phyloP scores from a whole-genome alignment of 108 stramenopile genomes.

The Skeletonema costatum region DNA sequence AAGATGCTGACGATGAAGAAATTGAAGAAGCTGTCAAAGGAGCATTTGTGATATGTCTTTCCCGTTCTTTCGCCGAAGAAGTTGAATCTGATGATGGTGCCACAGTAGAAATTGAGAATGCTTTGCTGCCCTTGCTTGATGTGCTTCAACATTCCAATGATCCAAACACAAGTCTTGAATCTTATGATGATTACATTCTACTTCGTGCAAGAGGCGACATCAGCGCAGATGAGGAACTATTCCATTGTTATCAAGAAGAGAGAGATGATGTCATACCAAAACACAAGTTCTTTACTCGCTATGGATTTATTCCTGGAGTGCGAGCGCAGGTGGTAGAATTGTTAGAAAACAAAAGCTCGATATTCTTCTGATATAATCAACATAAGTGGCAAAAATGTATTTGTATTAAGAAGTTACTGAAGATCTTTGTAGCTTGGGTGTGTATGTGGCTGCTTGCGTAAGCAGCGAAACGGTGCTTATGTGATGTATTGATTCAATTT shows the following conservation, averaged over 20 bases:
- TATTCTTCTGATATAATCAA: constrained; percentile 50
- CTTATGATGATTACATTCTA: constrained; percentile 61
- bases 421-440: background rate
- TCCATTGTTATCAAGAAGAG: constrained; percentile 77
- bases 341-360: constrained; percentile 56
- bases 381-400: background rate
- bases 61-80: constrained; percentile 71
- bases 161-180: constrained; percentile 61
- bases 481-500: background rate
- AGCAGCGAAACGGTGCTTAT: background rate
- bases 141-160: constrained; percentile 71
- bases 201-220: constrained; percentile 60
- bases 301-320: constrained; percentile 83
- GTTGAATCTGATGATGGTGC: constrained; percentile 46
- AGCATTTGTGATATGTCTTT: constrained; percentile 69
- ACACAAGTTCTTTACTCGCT: constrained; percentile 75
- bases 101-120: constrained; percentile 43
- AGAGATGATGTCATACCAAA: constrained; percentile 76
- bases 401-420: background rate
- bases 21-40: constrained; percentile 64
- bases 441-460: background rate
- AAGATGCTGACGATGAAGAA: constrained; percentile 20
- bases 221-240: constrained; percentile 59
- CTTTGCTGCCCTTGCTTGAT: constrained; percentile 72
- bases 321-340: constrained; percentile 59